These are phyloP conservation scores for Isoetes taiwanensis DNA, from an alignment of 75 land plant genomes.

Conservation along the genomic window DNA sequence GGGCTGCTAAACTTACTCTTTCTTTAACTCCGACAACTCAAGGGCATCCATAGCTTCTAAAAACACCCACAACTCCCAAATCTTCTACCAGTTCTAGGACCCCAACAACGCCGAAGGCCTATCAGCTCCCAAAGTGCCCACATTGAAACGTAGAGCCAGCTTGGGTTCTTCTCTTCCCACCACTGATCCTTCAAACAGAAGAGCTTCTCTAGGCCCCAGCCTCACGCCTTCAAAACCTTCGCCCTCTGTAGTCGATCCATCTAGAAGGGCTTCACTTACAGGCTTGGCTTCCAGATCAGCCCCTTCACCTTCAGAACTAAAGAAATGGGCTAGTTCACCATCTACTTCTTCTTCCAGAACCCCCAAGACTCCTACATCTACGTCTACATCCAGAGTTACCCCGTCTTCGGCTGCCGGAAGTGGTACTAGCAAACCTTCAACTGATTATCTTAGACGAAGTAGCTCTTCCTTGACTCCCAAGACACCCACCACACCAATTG, in stretches of 20 bases:
- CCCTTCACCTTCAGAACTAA: slow-evolving; percentile 1
- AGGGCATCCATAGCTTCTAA: background rate
- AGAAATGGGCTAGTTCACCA: slow-evolving; percentile 9
- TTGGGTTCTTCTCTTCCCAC: background rate
- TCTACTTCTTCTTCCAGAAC: background rate
- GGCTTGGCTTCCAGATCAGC: background rate
- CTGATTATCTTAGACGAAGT: background rate
- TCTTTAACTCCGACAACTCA: background rate
- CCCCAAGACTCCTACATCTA: background rate
- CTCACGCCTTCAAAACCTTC: background rate
- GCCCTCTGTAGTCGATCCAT: background rate
- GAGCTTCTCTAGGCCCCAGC: background rate
- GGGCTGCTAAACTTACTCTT: no score
- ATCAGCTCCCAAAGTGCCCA: no score
- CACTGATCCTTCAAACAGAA: background rate
- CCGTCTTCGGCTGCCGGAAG: background rate
- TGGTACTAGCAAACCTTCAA: no score
- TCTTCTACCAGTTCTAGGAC: no score
- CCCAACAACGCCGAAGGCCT: no score
- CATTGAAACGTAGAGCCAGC: slow-evolving; percentile 7
- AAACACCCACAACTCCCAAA: background rate
- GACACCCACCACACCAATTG: background rate
- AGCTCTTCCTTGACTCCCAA: background rate
- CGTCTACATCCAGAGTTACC: background rate
- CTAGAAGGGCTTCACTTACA: background rate